Percentiles rank a stretch among this genome's conserved stretches.
phyloP scores from a whole-genome alignment of 2,329 filamentous ascomycete species.

The Colletotrichum tofieldiae region DNA sequence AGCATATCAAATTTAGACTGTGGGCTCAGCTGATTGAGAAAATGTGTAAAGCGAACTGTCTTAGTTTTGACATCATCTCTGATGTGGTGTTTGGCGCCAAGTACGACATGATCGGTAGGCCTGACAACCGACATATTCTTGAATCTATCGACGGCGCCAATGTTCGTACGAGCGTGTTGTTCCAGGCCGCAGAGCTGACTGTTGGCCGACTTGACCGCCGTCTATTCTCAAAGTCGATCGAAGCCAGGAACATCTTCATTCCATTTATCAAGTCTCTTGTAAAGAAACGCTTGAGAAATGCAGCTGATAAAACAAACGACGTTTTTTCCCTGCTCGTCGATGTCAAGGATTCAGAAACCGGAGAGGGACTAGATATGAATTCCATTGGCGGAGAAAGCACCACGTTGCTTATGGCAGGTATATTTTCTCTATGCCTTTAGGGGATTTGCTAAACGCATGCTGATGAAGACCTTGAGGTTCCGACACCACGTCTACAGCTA shows the following conservation, averaged over 20 bases:
- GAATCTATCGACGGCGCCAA: slow-evolving; percentile 44
- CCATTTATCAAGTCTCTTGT: too few species aligned
- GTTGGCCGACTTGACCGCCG: not conserved
- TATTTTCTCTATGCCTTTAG: not conserved
- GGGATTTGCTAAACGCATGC: slow-evolving; percentile 21
- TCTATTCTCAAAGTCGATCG: slow-evolving; percentile 29
- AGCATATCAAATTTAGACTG: too few species aligned
- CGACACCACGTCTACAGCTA: slow-evolving; percentile 57
- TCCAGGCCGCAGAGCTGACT: slow-evolving; percentile 26
- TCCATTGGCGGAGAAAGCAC: slow-evolving; percentile 62
- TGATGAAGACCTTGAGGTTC: slow-evolving; percentile 44
- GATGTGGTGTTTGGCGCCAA: slow-evolving; percentile 43
- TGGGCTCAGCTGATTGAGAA: not conserved
- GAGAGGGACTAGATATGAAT: slow-evolving; percentile 56
- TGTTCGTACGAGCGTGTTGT: slow-evolving; percentile 35
- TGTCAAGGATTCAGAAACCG: slow-evolving; percentile 62
- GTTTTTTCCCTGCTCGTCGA: slow-evolving; percentile 64
- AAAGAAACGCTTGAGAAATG: not conserved
- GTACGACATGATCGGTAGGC: slow-evolving; percentile 41
- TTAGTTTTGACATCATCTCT: slow-evolving; percentile 41
- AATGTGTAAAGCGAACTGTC: not conserved
- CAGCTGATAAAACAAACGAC: slow-evolving; percentile 54
- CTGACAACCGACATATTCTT: slow-evolving; percentile 36
- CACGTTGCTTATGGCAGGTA: slow-evolving; percentile 50
- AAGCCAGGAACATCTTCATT: slow-evolving; percentile 17